Percentiles rank a stretch among this genome's conserved stretches.
These are phyloP conservation scores for Halteria grandinella DNA, from an alignment of 73 alveolate genomes.

Conservation along the genomic window DNA sequence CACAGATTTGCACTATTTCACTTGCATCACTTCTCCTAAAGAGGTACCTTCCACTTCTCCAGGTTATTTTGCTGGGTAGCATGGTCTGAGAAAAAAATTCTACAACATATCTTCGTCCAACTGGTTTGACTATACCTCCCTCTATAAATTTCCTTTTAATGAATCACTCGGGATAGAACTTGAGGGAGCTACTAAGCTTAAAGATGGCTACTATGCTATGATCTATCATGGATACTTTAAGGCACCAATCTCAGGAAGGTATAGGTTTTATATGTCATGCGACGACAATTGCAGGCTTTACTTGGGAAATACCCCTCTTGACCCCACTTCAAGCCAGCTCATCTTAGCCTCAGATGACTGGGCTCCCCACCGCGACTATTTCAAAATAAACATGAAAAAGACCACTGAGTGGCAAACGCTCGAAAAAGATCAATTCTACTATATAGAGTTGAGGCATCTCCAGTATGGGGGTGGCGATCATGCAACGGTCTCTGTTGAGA, in stretches of 20 bases:
- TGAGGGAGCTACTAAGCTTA: not conserved
- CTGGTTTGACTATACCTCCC: no score
- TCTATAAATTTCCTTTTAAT: no score
- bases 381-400: not conserved
- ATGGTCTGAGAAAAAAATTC: conserved; percentile 1
- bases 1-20: no score
- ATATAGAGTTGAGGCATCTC: conserved; percentile 3
- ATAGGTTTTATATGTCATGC: conserved; percentile 46
- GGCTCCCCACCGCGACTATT: conserved; percentile 24
- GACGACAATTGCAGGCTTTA: conserved; percentile 11
- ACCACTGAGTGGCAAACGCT: not conserved
- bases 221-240: conserved; percentile 21
- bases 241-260: conserved; percentile 25
- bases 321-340: conserved; percentile 7
- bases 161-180: no score
- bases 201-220: conserved; percentile 9
- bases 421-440: not conserved
- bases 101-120: not conserved
- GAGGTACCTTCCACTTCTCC: no score
- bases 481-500: conserved; percentile 15
- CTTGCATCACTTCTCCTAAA: no score
- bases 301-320: not conserved
- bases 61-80: not conserved
- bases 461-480: conserved; percentile 24
- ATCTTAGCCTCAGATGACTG: not conserved